Evolutionary conservation across 192 early-diverging fungal species (phyloP), one percentile per base, ranked within the genome.

Genomic region (Umbelopsis sp.): DNA sequence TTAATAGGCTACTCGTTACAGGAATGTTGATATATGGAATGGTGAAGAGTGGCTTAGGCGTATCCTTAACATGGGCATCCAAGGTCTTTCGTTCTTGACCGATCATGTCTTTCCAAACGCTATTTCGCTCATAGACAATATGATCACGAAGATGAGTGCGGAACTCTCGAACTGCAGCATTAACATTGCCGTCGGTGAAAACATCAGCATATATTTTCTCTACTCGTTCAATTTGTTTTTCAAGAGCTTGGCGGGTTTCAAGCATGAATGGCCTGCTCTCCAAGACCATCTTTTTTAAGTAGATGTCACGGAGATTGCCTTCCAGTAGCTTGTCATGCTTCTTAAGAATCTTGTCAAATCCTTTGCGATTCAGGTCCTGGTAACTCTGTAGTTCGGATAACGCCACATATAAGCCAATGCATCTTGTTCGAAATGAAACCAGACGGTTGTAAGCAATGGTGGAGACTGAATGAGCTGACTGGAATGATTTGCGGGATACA

Each of bases 261-360:
- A 81, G 53, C 47, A 82, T 80, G 76, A 89, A 93, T 10, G 89
- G 84, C 5, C 82, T 76, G 0, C 86, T 78, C 4, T 75, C 65
- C 44, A 90, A 82, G 0, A 93, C 88, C 45, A 82, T 78, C 53
- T 80, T 79, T 26, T 76, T 72, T 53, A 85, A 74, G 65, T 85
- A 85, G 12, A 69, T 62, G 20, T 68, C 22, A 36, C 78, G 72
- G 5, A 82, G 77, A 11, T 72, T 68, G 44, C 83, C 86, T 8
- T 84, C 81, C 11, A 91, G 90, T 5, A 97, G 89, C 77, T 97
- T 97, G 82, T 97, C 96, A 76, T 92, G 95, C 84, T 97, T 97
- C 81, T 97, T 97, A 31, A 96, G 81, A 77, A 96, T 94, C 82
- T 97, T 97, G 81, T 85, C 79, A 78, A 97, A 96, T 26, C 94